Evolutionary conservation across 1,284 basidiomycete species (phyloP), one percentile per base, ranked within the genome.

Genomic region (Rhodotorula sp.): DNA sequence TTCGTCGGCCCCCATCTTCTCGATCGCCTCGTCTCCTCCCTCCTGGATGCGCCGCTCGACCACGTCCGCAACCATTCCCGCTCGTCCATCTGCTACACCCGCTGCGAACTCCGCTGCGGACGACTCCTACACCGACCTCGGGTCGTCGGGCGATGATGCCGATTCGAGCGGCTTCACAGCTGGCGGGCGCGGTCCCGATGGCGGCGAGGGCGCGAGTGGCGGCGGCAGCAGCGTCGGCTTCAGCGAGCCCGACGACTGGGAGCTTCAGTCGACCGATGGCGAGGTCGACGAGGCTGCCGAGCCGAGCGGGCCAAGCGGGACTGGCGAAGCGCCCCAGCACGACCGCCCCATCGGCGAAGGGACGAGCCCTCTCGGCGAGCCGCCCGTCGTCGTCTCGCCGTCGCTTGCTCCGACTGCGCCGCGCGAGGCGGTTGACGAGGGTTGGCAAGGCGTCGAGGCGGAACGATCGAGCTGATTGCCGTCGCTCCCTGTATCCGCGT

Each of bases 1-100:
- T 7, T 34, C 54, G 9, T 63, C 77, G 2, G 76, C 80, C 55
- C 77, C 80, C 23, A 80, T 82, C 64, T 81, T 82, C 58, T 72
- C 77, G 34, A 74, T 82, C 60, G 80, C 79, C 4, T 58, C 72
- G 19, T 52, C 66, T 7, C 77, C 76, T 13, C 72, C 75, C 0
- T 64, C 71, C 4, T 78, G 74, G 75, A 75, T 70, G 68, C 41
- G 63, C 34, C 66, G 71, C 14, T 55, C 66, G 58, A 79, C 82
- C 57, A 73, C 77, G 23, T 70, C 81, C 49, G 78, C 60, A 2
- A 34, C 53, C 12, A 25, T 7, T 13, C 53, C 4, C n/a, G 4
- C 10, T 10, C 52, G n/a, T 25, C 52, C 34, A 5, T 34, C 34
- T 34, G 34, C 34, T 3, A 2, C 52, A 14, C 5, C 52, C 3